Conservation (phyloP, 352 stramenopile species). For the Elongisporangium anandrum region DNA sequence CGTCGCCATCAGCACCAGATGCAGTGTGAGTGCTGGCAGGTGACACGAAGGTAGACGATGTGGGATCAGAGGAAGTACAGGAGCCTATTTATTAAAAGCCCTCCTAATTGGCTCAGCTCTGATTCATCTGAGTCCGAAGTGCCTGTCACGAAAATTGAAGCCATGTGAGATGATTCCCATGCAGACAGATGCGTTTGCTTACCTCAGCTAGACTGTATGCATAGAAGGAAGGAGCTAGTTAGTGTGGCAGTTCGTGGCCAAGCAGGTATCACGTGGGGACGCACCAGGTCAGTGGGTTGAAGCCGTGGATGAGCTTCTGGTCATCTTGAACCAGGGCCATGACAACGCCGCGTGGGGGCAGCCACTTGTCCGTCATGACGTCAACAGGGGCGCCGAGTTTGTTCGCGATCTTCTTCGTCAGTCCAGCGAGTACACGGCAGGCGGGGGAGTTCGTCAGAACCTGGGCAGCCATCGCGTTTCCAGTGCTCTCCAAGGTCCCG, state of each 20-base stretch:
- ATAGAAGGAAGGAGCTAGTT: not conserved
- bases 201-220: conserved; percentile 9
- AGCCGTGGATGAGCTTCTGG: conserved; percentile 23
- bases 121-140: not conserved
- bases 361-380: conserved; percentile 83
- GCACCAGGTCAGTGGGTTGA: conserved; percentile 79
- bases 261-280: not conserved
- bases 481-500: conserved; percentile 49
- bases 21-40: no score
- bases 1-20: not conserved
- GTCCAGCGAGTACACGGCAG: conserved; percentile 64
- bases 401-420: conserved; percentile 84
- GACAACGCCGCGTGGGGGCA: conserved; percentile 31
- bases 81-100: not conserved
- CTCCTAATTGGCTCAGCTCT: not conserved
- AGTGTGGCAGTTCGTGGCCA: not conserved
- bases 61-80: not conserved
- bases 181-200: not conserved
- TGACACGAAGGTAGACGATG: not conserved
- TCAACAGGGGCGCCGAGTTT: conserved; percentile 74
- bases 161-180: not conserved
- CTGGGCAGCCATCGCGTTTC: conserved; percentile 27
- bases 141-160: not conserved
- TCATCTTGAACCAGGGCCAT: conserved; percentile 11
- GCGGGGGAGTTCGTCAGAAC: conserved; percentile 68